Evolutionary conservation across 2,329 filamentous ascomycete species (phyloP), one percentile per base, ranked within the genome.

Genomic region (Onygenales sp.): DNA sequence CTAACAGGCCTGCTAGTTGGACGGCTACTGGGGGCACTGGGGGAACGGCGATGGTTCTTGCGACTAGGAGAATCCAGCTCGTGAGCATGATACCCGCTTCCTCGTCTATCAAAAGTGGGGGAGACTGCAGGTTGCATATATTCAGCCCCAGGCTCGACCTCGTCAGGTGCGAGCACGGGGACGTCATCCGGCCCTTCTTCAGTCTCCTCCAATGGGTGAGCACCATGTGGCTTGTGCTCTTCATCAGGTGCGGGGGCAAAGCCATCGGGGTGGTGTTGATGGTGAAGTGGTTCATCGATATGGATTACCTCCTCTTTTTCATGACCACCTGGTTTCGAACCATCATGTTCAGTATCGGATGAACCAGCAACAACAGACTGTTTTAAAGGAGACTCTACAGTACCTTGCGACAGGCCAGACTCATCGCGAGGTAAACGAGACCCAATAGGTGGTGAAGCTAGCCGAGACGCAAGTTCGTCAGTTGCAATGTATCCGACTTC

Each of bases 81-180:
- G 33, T 51, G 52, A 47, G 75, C 70, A 46, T 81, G 83, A 60
- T 78, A 79, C 13, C 76, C 76, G 62, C 79, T 84, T 50, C 77
- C 77, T 54, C 80, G 81, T 50, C 81, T 78, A 59, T 87, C 83
- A 48, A 83, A 75, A 41, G 81, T 77, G 10, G 88, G 89, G n/a
- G 85, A 86, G 33, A 97, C 81, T 11, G 91, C 93, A 21, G 93
- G 89, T 51, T 87, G 83, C 64, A 89, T 77, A 60, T 81, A 83
- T 53, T 85, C 85, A 11, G 79, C 78, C 36, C 80, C 79, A 0
- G 83, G 81, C 52, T 87, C 81, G 33, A 95, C 78, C 70, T 97
- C 90, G 64, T 97, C 93, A 1, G 87, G 79, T 7, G 93, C 93
- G 50, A 98, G 75, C 58, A 98, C 95, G 0, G 92, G 91, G 32